Base-by-base conservation (phyloP, 306 rosid species). In the Citrullus colocynthis region DNA sequence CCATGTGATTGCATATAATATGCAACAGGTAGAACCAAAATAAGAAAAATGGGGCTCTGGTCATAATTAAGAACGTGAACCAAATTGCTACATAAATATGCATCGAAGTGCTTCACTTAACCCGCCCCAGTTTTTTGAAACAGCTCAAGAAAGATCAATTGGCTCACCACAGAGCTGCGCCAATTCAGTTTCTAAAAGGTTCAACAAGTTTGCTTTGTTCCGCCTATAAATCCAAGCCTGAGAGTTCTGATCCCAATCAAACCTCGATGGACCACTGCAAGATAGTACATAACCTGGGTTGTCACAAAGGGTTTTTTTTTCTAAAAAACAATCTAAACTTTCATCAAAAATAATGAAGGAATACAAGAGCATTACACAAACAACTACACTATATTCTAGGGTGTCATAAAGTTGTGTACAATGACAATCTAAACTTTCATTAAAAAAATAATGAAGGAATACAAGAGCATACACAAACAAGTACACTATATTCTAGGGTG, bases 181-280 rank as follows among this genome's bases (percentile, higher is more conserved):
- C 87, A 91, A 71, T 86, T 93, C 98, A 3, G 45, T 80, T 81
- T 90, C 93, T 41, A 93, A 84, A 60, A 88, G 44, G 75, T 81
- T 36, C 80, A 82, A 80, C 80, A 93, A 80, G 66, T 84, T 83
- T 62, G 84, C 86, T 87, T 86, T 91, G 12, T 78, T 91, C 84
- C 98, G 91, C 83, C 97, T 86, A 77, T 91, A 93, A 77, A 93
- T 75, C 98, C 98, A 93, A 73, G 86, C 83, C 85, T 82, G 81
- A 24, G 89, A 81, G 76, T 81, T 80, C 62, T 8, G 87, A 85
- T 93, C 96, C 98, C 97, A 91, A 81, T 93, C 96, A 80, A 93
- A 93, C 83, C 97, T 88, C 28, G 90, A 85, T 1, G 97, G 97
- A 69, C 98, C 98, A 58, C 98, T 91, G 90, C 87, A 86, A 57